Evolutionary conservation across 1,139 yeast species (phyloP), one percentile per base, ranked within the genome.

Genomic region (Saccharomycopsis crataegensis): DNA sequence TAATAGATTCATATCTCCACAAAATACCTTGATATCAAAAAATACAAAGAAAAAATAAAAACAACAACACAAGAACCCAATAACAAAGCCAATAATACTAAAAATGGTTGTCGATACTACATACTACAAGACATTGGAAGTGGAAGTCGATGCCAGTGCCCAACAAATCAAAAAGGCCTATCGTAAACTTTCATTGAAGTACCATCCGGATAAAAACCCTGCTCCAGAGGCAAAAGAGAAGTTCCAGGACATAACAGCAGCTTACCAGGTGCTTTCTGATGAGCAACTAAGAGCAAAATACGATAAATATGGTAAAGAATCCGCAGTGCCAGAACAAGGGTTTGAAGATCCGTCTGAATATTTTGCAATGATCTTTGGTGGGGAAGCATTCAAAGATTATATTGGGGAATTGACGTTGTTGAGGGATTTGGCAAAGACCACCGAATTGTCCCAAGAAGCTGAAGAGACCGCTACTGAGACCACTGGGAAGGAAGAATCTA

Each of bases 171-270:
- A 93, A 68, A 89, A 88, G 68, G 96, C 97, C 0, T 93, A 93
- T 70, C 77, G 99, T 58, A 85, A 86, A 68, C 83, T 84, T 64
- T 98, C 98, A 9, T 83, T 93, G 65, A 76, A 73, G 56, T 85
- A 89, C 60, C 99, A 93, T 68, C 99, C 99, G 0, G 99, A 93
- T 68, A 93, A 93, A 72, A 91, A 93, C 64, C 98, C 97, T 7
- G 82, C 84, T 61, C 91, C 93, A 6, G 72, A 73, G 34, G 96
- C 97, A 5, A 91, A 91, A 47, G 76, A 71, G 54, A 70, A 74
- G 61, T 79, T 79, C 62, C 83, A 79, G 61, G 77, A 70, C 32
- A 74, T 74, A 22, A 65, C 75, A 16, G 89, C 86, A 65, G 95
- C 94, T 1, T 86, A 86, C 65, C 94, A 86, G 66, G 95, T 91